Base-by-base conservation (phyloP, 2,329 filamentous ascomycete genomes). In the Ceratocystis ficicola region DNA sequence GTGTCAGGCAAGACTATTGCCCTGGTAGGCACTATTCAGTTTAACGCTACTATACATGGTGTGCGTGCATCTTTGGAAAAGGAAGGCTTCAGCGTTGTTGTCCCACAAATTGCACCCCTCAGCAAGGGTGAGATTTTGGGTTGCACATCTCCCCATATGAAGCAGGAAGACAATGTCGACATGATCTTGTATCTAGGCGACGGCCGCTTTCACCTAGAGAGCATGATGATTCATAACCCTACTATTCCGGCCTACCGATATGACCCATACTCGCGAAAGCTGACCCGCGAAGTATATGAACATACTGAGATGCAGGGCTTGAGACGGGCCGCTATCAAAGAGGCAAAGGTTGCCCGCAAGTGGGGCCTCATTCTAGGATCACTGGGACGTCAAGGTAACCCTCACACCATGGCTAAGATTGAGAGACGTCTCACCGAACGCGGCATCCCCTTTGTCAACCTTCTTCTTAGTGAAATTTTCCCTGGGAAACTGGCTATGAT, bases 181-280 rank as follows among this genome's bases (percentile, higher is more conserved):
- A 76, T 90, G 69, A 87, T 96, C 59, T 79, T 96, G 1, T 96
- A 96, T 74, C 84, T 96, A 15, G 92, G 92, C 60, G 92, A 96
- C 73, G 92, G 92, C 12, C 84, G 92, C 67, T 96, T 96, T 78
- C 94, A 99, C 74, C 87, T 99, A 55, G 94, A 99, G 76, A 95
- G 90, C 72, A 93, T 95, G 72, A 99, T 99, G 93, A 99, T 99
- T 70, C 94, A 97, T 73, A 99, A 99, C 76, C 94, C 95, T 0
- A 77, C 80, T 4, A 84, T 96, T 44, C 89, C 93, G 0, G 93
- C 95, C 1, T 99, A 96, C 76, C 84, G 94, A 69, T 99, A 99
- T 75, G 94, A 99, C 73, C 94, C 95, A 0, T 99, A 99, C 77
- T 94, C 91, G 10, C 85, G 93, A 62, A 90, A 89, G 67, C 83